Evolutionary conservation across 129 eudicot genomes (phyloP).

Genomic region (Kitagawia praeruptora): DNA sequence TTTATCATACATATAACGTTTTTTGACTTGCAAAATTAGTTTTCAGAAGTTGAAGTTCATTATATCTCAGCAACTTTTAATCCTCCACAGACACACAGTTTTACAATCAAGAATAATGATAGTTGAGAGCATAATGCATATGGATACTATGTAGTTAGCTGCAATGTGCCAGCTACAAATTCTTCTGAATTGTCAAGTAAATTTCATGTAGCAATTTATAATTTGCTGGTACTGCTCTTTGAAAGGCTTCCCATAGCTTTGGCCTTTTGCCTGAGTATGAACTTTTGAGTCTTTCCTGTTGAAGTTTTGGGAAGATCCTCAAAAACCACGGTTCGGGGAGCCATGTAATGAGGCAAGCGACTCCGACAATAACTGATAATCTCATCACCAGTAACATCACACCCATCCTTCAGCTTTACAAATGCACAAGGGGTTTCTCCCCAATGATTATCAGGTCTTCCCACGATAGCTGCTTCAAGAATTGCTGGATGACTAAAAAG

Average conservation of each 20-base stretch:
- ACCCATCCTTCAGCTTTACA: constrained; percentile 37
- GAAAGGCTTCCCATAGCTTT: constrained; percentile 43
- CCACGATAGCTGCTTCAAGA: constrained; percentile 47
- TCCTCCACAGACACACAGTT: not conserved
- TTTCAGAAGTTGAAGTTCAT: not conserved
- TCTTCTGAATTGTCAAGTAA: not conserved
- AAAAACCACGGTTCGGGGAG: constrained; percentile 40
- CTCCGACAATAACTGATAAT: constrained; percentile 31
- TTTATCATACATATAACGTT: too few relatives aligned
- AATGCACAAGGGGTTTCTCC: constrained; percentile 49
- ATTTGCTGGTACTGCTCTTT: constrained; percentile 13
- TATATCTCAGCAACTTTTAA: not conserved
- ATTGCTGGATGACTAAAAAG: constrained; percentile 40
- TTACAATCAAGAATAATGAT: not conserved
- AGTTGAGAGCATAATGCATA: not conserved
- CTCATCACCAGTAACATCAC: constrained; percentile 19
- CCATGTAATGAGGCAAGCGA: constrained; percentile 36
- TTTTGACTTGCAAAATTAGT: not conserved
- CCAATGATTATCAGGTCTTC: constrained; percentile 38
- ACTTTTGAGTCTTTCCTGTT: constrained; percentile 48
- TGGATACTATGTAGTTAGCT: not conserved
- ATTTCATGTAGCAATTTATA: not conserved
- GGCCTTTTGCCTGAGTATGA: constrained; percentile 36
- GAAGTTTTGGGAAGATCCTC: constrained; percentile 54
- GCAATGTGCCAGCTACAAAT: not conserved